Evolutionary conservation across 345 rosid species (phyloP), one percentile per base, ranked within the genome.

Genomic region (Eutrema yunnanense): DNA sequence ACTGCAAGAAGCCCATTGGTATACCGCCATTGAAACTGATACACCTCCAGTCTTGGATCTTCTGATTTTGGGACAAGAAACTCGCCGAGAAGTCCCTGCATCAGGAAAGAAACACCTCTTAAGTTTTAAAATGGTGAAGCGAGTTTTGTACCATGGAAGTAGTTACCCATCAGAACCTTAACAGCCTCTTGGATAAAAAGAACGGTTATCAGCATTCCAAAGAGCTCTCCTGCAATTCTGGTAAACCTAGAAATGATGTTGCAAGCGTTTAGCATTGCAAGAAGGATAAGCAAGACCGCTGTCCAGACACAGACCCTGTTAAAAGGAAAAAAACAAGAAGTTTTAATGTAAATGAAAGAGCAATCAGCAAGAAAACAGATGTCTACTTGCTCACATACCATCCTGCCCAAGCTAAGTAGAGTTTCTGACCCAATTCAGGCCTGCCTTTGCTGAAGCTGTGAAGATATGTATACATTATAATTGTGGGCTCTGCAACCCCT

Each of bases 291-390:
- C 79, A 88, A 67, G 57, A 90, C 67, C 33, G 94, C 78, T 59
- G 98, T 90, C 94, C 98, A 93, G 6, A 84, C 89, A 59, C 98
- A 90, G 32, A 90, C 88, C 98, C 98, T 88, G 93, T 66, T 73
- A 30, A 65, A 47, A 6, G 52, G 27, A 14, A 8, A 9, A 40
- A 53, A 29, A 16, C 33, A 42, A 44, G 6, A 37, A 49, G 47
- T 37, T 42, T 41, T 2, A 42, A 16, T 70, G 32, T 36, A 32
- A 59, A 46, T 50, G 37, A 38, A 51, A 73, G 65, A 50, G 62
- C 37, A 65, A 34, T 43, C 30, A 4, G 16, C 65, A 48, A 81
- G 41, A 34, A 54, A 70, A 53, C 8, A 56, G 36, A 65, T 9
- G 59, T 9, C 1, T 36, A 55, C 30, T 16, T 14, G 33, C 57